Evolutionary conservation across 306 rosid genomes (phyloP), one percentile per base, ranked within the genome.

Genomic region (Sesbania bispinosa): DNA sequence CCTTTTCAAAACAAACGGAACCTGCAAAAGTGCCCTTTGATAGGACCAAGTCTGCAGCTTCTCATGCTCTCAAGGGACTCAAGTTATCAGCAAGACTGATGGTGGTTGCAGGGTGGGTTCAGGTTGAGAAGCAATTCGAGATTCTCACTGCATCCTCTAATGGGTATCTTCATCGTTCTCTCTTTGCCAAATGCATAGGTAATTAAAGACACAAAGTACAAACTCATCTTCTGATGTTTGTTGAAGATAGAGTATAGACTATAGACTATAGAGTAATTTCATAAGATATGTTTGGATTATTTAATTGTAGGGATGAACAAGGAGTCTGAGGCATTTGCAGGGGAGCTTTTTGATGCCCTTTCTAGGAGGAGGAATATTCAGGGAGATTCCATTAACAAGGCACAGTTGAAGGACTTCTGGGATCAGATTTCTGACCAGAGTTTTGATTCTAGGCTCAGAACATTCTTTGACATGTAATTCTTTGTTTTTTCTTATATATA

Each of bases 381-480:
- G 10, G 85, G 73, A 1, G 87, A 82, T 78, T 80, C 83, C 14
- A 69, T 88, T 65, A 76, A 67, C 58, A 84, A 86, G 81, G 79
- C 70, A 9, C 89, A 88, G 51, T 55, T 88, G 81, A 84, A 76
- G 55, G 90, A 86, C 62, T 86, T 88, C 4, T 88, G 89, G 94
- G 89, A 80, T 39, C 88, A 88, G 83, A 84, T 88, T 69, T 79
- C 90, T 14, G 90, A 88, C 79, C 86, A 70, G 27, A 81, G 94
- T 77, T 86, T 88, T 21, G 87, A 88, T 43, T 80, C 87, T 62
- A 84, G 90, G 85, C 89, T 88, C 42, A 74, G 79, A 66, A 86
- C 87, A 53, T 88, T 88, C 83, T 88, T 88, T 61, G 94, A 86
- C 86, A 88, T 88, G 94, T 88, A 80, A 41, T 67, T 61, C 24